phyloP scores from a whole-genome alignment of 2,329 filamentous ascomycete species.

The Lasiodiplodia theobromae region DNA sequence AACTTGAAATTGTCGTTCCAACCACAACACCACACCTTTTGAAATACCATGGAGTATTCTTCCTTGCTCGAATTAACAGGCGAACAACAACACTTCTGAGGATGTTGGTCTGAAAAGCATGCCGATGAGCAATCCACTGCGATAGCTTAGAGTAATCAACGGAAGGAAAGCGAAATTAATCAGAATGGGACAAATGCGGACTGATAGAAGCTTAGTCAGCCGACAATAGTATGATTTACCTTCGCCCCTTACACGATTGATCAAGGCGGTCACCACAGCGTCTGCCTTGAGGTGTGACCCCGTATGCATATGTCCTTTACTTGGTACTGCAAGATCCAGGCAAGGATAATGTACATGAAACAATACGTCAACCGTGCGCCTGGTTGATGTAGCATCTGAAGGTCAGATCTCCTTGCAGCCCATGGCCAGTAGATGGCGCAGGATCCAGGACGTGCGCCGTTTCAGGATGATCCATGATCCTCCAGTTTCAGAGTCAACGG shows the following conservation, averaged over 20 bases:
- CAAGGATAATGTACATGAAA: background rate
- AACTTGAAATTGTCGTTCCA: slow-evolving; percentile 25
- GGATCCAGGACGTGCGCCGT: background rate
- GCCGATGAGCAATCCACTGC: background rate
- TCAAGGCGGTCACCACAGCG: background rate
- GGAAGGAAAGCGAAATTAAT: background rate
- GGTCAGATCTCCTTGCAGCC: background rate
- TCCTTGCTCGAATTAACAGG: background rate
- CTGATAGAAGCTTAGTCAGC: background rate
- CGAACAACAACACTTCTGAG: background rate
- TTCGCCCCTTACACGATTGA: background rate
- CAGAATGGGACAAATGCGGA: background rate
- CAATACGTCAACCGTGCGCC: background rate
- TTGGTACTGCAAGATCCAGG: background rate
- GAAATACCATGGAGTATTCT: too few species aligned
- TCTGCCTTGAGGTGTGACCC: background rate
- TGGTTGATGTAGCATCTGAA: background rate
- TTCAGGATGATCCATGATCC: slow-evolving; percentile 1
- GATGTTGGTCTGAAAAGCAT: background rate
- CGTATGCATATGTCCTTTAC: background rate
- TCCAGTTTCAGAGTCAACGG: slow-evolving; percentile 1
- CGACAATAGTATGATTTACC: background rate
- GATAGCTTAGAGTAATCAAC: background rate
- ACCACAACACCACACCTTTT: too few species aligned
- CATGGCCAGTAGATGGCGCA: background rate